Evolutionary conservation across 1,139 yeast species (phyloP), one percentile per base, ranked within the genome.

Genomic region (Geotrichum australiense): DNA sequence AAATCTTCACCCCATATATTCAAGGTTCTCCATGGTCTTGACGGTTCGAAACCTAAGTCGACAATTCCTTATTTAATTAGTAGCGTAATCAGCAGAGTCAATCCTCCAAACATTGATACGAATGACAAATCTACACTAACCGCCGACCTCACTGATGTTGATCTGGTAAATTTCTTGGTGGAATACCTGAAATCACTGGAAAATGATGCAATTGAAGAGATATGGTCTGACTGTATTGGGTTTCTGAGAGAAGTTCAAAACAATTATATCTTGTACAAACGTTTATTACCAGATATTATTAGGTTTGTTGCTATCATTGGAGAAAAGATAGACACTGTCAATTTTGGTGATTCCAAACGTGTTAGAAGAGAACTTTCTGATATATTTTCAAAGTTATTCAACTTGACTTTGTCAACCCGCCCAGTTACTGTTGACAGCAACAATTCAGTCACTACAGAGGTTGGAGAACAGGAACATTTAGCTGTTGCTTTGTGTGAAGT

Each of bases 41-140:
- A 89, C 62, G 93, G 94, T 0, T 83, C 95, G 2, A 74, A 85
- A 49, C 82, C 94, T 0, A 85, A 80, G 46, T 55, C 76, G 3
- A 83, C 94, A 0, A 65, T 87, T 16, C 93, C 94, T 0, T 71
- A 73, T 50, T 61, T 86, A 6, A 64, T 84, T 48, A 69, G 73
- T 46, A 70, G 85, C 0, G 66, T 84, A 19, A 61, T 68, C 12
- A 58, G 67, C 30, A 61, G 78, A 32, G 63, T 67, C 24, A 68
- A 70, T 46, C 64, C 64, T 5, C 48, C 56, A 4, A 48, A 54
- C 14, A 43, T 59, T 14, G 69, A 59, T 20, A 45, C 57, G 7
- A 56, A 54, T 15, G 48, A 51, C 28, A 63, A 63, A 42, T 72
- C 80, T 0, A 64, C 73, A 1, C 55, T 73, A 52, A 69, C 68